These are phyloP conservation scores for Debaryomyces hansenii DNA, from an alignment of 805 yeast species.

Conservation along the genomic window DNA sequence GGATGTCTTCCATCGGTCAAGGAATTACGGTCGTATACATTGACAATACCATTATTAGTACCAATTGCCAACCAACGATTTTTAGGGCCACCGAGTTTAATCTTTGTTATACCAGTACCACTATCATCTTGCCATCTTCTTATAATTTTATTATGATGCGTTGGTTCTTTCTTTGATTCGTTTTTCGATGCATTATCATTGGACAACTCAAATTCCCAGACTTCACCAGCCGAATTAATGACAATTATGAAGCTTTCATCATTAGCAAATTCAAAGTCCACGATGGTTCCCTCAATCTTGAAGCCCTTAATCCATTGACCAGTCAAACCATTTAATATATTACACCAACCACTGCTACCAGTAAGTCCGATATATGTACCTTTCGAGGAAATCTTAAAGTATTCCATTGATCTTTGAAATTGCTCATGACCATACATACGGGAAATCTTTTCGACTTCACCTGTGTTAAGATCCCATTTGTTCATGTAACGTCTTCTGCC, in stretches of 20 bases:
- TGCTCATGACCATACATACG: slow-evolving; percentile 90
- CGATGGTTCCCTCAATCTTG: slow-evolving; percentile 82
- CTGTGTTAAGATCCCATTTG: slow-evolving; percentile 78
- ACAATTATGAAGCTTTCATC: slow-evolving; percentile 49
- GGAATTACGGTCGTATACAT: slow-evolving; percentile 65
- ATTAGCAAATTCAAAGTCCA: slow-evolving; percentile 71
- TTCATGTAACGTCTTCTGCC: slow-evolving; percentile 93
- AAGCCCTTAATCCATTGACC: slow-evolving; percentile 90
- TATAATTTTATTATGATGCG: slow-evolving; percentile 41
- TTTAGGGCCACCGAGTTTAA: slow-evolving; percentile 67
- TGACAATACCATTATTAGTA: slow-evolving; percentile 83
- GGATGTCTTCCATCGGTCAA: slow-evolving; percentile 18
- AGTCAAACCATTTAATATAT: slow-evolving; percentile 68
- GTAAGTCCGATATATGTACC: slow-evolving; percentile 73
- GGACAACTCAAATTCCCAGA: slow-evolving; percentile 72
- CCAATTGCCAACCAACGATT: slow-evolving; percentile 90
- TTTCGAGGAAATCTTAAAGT: slow-evolving; percentile 71
- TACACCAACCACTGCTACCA: slow-evolving; percentile 92
- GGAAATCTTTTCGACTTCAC: slow-evolving; percentile 77
- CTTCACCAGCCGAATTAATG: slow-evolving; percentile 77
- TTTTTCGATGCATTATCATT: slow-evolving; percentile 20
- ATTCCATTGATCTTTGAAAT: slow-evolving; percentile 83
- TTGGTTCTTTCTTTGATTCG: slow-evolving; percentile 2
- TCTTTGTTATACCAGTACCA: slow-evolving; percentile 78
- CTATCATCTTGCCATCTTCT: slow-evolving; percentile 83